Conservation (phyloP, 371 early-diverging fungal genomes). For the Syncephalastrum monosporum region DNA sequence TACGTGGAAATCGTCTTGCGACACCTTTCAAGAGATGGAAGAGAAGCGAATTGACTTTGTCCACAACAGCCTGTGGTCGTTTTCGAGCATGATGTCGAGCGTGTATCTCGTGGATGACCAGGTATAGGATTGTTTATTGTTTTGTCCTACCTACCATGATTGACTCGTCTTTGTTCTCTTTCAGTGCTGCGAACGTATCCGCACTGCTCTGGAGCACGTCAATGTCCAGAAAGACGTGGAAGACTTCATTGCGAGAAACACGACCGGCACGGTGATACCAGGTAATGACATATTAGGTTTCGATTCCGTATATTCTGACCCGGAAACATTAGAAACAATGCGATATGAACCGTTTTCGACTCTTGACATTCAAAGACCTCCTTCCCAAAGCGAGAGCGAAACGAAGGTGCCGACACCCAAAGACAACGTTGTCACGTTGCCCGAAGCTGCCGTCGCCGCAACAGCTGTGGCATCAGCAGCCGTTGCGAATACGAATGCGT, state of each 20-base stretch:
- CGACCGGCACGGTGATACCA: constrained; percentile 35
- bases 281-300: constrained; percentile 15
- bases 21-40: constrained; percentile 46
- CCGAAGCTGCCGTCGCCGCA: too few relatives aligned
- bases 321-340: constrained; percentile 9
- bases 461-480: too few relatives aligned
- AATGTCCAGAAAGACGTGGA: constrained; percentile 38
- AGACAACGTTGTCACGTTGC: too few relatives aligned
- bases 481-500: too few relatives aligned
- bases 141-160: constrained; percentile 1
- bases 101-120: constrained; percentile 45
- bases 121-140: constrained; percentile 17
- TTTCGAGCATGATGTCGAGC: constrained; percentile 47
- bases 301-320: background rate
- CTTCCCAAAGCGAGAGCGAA: too few relatives aligned
- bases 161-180: background rate
- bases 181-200: constrained; percentile 44
- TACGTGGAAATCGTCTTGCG: constrained; percentile 32
- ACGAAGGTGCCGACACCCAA: background rate
- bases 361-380: constrained; percentile 7
- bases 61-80: constrained; percentile 41
- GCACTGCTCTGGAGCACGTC: constrained; percentile 38
- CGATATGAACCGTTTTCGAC: constrained; percentile 11
- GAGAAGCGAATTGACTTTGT: constrained; percentile 37
- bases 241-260: constrained; percentile 28